phyloP scores from a whole-genome alignment of 2,329 filamentous ascomycete genomes.

The Colletotrichum karsti region DNA sequence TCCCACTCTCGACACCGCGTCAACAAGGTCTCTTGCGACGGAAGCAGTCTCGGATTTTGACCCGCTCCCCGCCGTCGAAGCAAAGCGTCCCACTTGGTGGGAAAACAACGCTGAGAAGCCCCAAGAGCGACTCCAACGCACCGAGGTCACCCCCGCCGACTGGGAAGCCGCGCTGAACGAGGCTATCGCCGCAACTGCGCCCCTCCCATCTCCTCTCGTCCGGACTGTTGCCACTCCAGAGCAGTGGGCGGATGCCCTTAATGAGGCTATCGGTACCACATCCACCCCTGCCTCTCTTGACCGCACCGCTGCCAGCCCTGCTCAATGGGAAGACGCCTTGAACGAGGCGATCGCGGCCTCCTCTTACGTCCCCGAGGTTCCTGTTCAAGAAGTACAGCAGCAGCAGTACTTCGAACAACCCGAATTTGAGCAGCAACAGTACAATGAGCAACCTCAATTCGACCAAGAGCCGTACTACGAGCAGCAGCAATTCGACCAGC shows the following conservation, averaged over 20 bases:
- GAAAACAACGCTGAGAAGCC: neutral
- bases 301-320: conserved; percentile 18
- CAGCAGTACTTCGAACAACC: neutral
- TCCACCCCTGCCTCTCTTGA: neutral
- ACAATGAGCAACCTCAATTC: neutral
- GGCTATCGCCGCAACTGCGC: neutral
- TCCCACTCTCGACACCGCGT: conserved; percentile 18
- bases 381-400: neutral
- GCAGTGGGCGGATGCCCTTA: conserved; percentile 28
- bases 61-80: conserved; percentile 3
- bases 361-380: neutral
- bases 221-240: conserved; percentile 17
- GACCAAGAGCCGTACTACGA: neutral
- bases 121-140: neutral
- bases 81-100: conserved; percentile 23
- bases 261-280: conserved; percentile 8
- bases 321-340: conserved; percentile 28
- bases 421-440: neutral
- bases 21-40: conserved; percentile 4
- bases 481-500: neutral
- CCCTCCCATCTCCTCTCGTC: neutral
- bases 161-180: conserved; percentile 28
- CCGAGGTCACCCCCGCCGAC: conserved; percentile 13
- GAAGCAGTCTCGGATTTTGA: conserved; percentile 18
- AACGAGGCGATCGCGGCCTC: conserved; percentile 24